Evolutionary conservation across 192 early-diverging fungal genomes (phyloP), one percentile per base, ranked within the genome.

Genomic region (Phycomyces nitens): DNA sequence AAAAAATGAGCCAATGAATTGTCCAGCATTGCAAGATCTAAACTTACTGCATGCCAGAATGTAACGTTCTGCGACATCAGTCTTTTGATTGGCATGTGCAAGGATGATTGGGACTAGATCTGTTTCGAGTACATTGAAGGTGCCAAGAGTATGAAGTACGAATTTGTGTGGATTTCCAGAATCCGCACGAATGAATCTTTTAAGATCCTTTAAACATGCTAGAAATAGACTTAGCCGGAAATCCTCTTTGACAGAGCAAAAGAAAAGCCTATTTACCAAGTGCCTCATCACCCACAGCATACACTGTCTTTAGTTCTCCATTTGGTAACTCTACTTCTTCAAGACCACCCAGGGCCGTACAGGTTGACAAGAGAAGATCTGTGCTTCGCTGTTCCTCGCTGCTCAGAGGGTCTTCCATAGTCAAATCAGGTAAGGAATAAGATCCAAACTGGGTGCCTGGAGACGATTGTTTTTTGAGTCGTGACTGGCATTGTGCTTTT

Each of bases 121-220:
- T 21, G 77, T 82, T 40, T 87, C 77, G 16, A 97, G 64, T 0
- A 94, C 79, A 40, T 85, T 78, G 84, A 90, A 90, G 53, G 88
- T 84, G 14, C 88, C 89, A 0, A 97, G 80, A 43, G 80, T 82
- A 14, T 82, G 72, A 47, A 91, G 70, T 1, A 82, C 80, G n/a
- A 78, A 66, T 39, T 88, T 84, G 44, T 78, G 76, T 12, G 84
- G 78, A 56, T 75, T 74, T 26, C 82, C 76, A 49, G 90, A 88
- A 67, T 94, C 91, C 65, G 76, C 74, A 44, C 91, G 88, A 54
- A 97, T 89, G 53, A 89, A 84, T 50, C 87, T 82, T 77, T 94
- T 94, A 47, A 97, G 79, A 65, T 97, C 95, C 64, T 89, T 83
- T 9, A 97, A 80, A 66, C 93, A 95, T 4, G 80, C 91, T 89